Conservation (phyloP, 2,329 filamentous ascomycete species). For the Trichoderma koningiopsis region DNA sequence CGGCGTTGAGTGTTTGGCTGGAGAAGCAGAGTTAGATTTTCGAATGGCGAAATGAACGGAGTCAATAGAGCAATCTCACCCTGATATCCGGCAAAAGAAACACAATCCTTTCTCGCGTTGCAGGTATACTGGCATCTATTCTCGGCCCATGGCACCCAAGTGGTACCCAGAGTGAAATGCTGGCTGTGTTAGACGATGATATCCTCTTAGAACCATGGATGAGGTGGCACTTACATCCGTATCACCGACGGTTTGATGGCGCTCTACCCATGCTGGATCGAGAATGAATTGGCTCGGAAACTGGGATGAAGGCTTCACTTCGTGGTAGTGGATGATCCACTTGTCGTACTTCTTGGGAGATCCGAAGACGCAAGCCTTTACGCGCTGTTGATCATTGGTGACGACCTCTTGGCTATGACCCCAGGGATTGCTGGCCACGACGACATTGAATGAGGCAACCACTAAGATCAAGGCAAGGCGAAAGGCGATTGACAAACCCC, state of each 20-base stretch:
- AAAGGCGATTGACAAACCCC: background rate
- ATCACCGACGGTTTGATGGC: slow-evolving; percentile 12
- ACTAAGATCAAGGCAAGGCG: background rate
- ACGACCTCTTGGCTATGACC: background rate
- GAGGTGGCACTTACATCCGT: slow-evolving; percentile 4
- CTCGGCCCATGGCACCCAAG: slow-evolving; percentile 17
- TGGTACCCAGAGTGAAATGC: slow-evolving; percentile 19
- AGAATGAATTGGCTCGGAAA: slow-evolving; percentile 3
- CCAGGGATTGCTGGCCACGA: background rate
- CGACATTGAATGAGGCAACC: background rate
- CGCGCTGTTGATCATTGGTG: background rate
- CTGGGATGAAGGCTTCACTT: slow-evolving; percentile 3
- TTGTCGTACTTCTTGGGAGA: slow-evolving; percentile 5
- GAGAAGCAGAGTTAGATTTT: background rate
- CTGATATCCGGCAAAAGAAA: slow-evolving; percentile 26
- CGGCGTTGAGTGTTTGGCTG: slow-evolving; percentile 12
- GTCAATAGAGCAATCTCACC: background rate
- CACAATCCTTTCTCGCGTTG: slow-evolving; percentile 24
- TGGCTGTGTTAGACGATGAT: background rate
- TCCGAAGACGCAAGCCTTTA: slow-evolving; percentile 17
- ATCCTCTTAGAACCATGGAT: background rate
- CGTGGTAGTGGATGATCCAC: slow-evolving; percentile 23
- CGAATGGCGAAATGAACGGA: too few relatives aligned
- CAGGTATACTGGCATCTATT: slow-evolving; percentile 29
- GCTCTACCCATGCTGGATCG: slow-evolving; percentile 22